Conservation (phyloP, 2,329 filamentous ascomycete species). For the Cladosporium cucumerinum region DNA sequence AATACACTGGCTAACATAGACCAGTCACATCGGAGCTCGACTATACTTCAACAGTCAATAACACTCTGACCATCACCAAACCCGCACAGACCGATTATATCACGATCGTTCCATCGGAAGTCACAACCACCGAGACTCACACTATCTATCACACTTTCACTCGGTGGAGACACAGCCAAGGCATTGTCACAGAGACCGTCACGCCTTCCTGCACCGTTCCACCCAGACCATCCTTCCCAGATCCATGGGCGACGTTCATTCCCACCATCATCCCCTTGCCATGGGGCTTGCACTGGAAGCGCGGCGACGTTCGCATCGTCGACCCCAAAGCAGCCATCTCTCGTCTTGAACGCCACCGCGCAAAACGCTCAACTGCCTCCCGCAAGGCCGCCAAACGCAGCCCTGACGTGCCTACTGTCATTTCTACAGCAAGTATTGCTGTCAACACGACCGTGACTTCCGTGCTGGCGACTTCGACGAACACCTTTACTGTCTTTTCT, state of each 20-base stretch:
- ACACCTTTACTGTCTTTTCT: constrained; percentile 4
- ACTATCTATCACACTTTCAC: constrained; percentile 37
- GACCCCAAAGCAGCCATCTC: background rate
- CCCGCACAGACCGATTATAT: constrained; percentile 15
- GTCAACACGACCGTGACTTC: constrained; percentile 33
- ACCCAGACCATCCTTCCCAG: constrained; percentile 30
- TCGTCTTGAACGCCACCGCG: constrained; percentile 13
- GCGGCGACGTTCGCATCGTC: constrained; percentile 16
- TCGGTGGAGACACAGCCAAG: constrained; percentile 23
- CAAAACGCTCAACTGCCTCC: background rate
- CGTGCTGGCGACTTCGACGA: constrained; percentile 2
- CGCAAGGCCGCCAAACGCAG: constrained; percentile 29
- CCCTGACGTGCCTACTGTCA: constrained; percentile 36
- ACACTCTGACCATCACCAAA: constrained; percentile 16
- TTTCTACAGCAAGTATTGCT: constrained; percentile 32
- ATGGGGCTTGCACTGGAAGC: constrained; percentile 23
- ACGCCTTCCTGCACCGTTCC: constrained; percentile 39
- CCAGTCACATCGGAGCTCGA: constrained; percentile 15
- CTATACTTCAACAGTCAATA: constrained; percentile 19
- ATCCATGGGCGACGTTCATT: constrained; percentile 37
- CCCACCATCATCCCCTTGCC: constrained; percentile 33
- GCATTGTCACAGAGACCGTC: constrained; percentile 31
- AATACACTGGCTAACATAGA: background rate
- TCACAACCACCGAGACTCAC: constrained; percentile 20
- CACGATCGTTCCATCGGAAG: constrained; percentile 14